Evolutionary conservation across 352 stramenopile genomes (phyloP).

Genomic region (Pythium utonaiense): DNA sequence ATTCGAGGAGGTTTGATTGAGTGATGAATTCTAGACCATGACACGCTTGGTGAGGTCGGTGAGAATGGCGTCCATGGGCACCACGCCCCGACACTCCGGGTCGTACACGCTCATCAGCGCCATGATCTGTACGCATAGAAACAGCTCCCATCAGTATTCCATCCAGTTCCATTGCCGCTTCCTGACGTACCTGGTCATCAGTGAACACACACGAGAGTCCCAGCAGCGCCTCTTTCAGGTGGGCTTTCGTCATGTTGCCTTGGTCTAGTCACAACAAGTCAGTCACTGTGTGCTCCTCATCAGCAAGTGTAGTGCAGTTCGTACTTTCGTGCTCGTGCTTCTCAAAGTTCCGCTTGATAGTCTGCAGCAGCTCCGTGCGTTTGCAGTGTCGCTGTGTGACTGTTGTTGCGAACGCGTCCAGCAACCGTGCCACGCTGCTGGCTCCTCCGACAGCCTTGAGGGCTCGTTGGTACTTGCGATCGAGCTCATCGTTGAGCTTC

Average conservation of each 20-base stretch:
- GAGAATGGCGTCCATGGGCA: constrained; percentile 13
- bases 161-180: not conserved
- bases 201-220: constrained; percentile 50
- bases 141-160: not conserved
- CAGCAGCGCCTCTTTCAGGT: constrained; percentile 53
- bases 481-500: constrained; percentile 23
- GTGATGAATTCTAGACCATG: not conserved
- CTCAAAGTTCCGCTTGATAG: constrained; percentile 54
- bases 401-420: constrained; percentile 30
- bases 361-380: constrained; percentile 46
- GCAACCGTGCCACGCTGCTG: constrained; percentile 28
- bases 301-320: constrained; percentile 7
- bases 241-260: constrained; percentile 41
- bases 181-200: constrained; percentile 42
- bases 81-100: constrained; percentile 8
- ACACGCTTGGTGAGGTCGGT: constrained; percentile 6
- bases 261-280: constrained; percentile 36
- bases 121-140: constrained; percentile 5
- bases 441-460: constrained; percentile 35
- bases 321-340: constrained; percentile 46
- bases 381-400: constrained; percentile 40
- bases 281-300: no score
- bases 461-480: constrained; percentile 40
- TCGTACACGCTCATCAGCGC: constrained; percentile 19
- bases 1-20: not conserved